Evolutionary conservation across 768 basidiomycete species (phyloP).

Genomic region (Xerocomellus amylosporus): DNA sequence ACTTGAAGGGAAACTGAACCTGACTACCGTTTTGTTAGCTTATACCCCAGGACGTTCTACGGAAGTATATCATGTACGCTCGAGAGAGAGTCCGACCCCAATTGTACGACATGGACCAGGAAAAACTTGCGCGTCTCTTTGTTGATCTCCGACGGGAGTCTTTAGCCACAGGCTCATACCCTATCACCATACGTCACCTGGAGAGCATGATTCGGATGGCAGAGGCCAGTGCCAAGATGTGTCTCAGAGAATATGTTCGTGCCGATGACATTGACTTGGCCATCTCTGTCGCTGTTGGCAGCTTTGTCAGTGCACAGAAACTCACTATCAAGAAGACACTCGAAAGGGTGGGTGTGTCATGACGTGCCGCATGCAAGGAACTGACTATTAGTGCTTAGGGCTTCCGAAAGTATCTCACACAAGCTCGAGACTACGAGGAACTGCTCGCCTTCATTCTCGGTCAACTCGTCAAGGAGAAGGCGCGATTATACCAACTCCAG

Average conservation of each 20-base stretch:
- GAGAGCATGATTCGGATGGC: constrained; percentile 99
- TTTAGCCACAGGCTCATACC: constrained; percentile 95
- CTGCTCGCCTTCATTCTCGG: constrained; percentile 92
- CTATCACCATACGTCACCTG: constrained; percentile 95
- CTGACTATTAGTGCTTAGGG: constrained; percentile 49
- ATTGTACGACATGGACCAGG: constrained; percentile 91
- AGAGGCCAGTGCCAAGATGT: constrained; percentile 98
- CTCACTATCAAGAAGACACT: constrained; percentile 98
- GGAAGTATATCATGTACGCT: constrained; percentile 99
- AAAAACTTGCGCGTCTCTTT: constrained; percentile 92
- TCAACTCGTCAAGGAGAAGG: constrained; percentile 89
- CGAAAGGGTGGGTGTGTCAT: constrained; percentile 60
- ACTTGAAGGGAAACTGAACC: not conserved
- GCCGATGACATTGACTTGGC: constrained; percentile 96
- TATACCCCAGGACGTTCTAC: constrained; percentile 93
- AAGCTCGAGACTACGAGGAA: constrained; percentile 95
- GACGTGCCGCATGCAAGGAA: not conserved
- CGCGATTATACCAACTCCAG: constrained; percentile 77
- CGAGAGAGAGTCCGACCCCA: constrained; percentile 91
- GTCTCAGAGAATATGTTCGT: constrained; percentile 92
- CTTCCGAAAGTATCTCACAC: constrained; percentile 96
- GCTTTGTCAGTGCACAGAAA: constrained; percentile 96
- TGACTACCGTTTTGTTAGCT: constrained; percentile 49
- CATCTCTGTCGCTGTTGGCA: constrained; percentile 91
- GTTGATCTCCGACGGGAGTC: constrained; percentile 95